Conservation (phyloP, 768 basidiomycete species). For the Udeniomyces megalosporus region DNA sequence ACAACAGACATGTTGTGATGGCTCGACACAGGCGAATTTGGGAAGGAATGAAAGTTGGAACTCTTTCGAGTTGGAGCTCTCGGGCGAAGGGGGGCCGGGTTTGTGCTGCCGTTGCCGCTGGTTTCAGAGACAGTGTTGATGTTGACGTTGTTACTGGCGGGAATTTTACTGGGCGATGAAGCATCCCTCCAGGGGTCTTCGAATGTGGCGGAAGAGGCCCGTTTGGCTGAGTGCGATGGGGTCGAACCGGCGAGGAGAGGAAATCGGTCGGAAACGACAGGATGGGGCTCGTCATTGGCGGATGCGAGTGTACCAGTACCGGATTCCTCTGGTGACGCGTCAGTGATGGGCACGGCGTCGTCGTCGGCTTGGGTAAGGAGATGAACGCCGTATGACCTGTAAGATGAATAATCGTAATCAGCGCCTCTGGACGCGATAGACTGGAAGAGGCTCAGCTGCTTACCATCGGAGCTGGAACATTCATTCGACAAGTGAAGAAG, state of each 20-base stretch:
- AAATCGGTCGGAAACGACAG: not conserved
- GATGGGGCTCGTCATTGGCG: not conserved
- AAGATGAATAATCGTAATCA: too few species aligned
- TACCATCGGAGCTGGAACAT: conserved; percentile 33
- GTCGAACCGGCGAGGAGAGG: not conserved
- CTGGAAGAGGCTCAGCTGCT: conserved; percentile 36
- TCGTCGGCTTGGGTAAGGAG: conserved; percentile 42
- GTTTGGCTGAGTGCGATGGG: not conserved
- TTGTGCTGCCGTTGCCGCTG: not conserved
- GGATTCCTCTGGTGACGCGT: not conserved
- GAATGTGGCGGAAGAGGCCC: not conserved
- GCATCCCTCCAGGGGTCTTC: conserved; percentile 14
- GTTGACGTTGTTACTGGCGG: not conserved
- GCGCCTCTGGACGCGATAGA: conserved; percentile 25
- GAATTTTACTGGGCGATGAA: not conserved
- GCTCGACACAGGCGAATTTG: conserved; percentile 20
- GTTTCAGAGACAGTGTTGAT: too few species aligned
- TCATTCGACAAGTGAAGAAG: not conserved
- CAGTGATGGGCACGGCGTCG: not conserved
- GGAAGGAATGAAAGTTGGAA: conserved; percentile 19
- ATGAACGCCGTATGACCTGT: conserved; percentile 72
- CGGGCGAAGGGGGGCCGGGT: not conserved
- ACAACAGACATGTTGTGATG: conserved; percentile 5
- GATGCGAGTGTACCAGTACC: not conserved
- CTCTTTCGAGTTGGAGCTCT: not conserved